Percentiles rank a stretch among this genome's conserved stretches.
These are phyloP conservation scores for Boletus huronensis DNA, from an alignment of 768 basidiomycete genomes.

Conservation along the genomic window DNA sequence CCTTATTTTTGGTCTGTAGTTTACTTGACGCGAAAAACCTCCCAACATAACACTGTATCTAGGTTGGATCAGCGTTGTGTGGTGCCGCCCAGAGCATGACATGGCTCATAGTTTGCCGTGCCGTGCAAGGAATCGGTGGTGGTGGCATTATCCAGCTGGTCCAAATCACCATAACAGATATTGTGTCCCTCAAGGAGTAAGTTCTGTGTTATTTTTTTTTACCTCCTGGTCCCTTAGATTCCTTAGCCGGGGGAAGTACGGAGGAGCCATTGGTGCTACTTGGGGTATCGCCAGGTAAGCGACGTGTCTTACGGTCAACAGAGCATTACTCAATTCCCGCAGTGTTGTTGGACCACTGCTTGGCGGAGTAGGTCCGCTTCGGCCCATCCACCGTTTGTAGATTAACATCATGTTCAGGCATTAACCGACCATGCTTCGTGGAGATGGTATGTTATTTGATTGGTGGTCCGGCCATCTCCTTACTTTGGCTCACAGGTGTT, in stretches of 20 bases:
- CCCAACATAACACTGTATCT: background rate
- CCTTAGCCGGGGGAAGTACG: slow-evolving; percentile 38
- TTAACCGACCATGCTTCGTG: slow-evolving; percentile 37
- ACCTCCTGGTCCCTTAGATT: background rate
- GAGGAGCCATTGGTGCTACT: slow-evolving; percentile 36
- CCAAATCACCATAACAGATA: slow-evolving; percentile 40
- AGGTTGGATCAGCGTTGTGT: slow-evolving; percentile 39
- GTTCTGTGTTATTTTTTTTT: background rate
- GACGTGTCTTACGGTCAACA: background rate
- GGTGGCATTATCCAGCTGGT: slow-evolving; percentile 37
- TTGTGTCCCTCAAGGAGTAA: slow-evolving; percentile 34
- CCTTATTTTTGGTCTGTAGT: slow-evolving; percentile 35
- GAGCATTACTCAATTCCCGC: background rate
- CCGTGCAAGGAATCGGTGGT: slow-evolving; percentile 43
- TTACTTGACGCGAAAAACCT: background rate
- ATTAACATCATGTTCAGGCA: slow-evolving; percentile 13
- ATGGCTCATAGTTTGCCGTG: slow-evolving; percentile 40
- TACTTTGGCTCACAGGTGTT: slow-evolving; percentile 28
- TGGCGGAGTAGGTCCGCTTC: slow-evolving; percentile 30
- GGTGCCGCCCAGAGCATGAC: slow-evolving; percentile 43
- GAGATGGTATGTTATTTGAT: slow-evolving; percentile 34
- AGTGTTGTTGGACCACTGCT: slow-evolving; percentile 44
- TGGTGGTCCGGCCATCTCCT: background rate
- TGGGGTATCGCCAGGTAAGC: slow-evolving; percentile 40
- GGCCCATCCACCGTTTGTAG: background rate